These are phyloP conservation scores for Acacia crassicarpa DNA, from an alignment of 306 rosid species.

Conservation along the genomic window DNA sequence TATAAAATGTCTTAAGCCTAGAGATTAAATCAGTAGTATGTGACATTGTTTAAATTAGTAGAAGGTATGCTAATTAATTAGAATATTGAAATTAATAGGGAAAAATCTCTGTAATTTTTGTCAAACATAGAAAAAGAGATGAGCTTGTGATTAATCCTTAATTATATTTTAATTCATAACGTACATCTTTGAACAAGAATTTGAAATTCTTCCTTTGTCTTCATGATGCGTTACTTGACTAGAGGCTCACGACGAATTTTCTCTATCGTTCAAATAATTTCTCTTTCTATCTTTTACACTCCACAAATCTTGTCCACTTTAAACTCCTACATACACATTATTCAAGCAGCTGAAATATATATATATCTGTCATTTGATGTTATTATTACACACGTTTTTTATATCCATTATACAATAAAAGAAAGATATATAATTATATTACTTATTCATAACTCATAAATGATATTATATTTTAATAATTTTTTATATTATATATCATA, in stretches of 20 bases:
- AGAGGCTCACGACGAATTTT: not conserved
- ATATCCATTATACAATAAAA: not conserved
- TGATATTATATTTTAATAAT: not conserved
- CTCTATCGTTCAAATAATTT: constrained; percentile 28
- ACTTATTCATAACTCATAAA: not conserved
- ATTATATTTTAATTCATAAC: not conserved
- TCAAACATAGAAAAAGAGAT: not conserved
- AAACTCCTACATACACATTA: constrained; percentile 5
- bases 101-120: not conserved
- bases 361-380: not conserved
- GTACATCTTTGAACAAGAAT: not conserved
- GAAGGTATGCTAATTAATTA: not conserved
- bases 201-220: not conserved
- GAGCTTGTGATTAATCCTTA: not conserved
- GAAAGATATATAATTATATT: not conserved
- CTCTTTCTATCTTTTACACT: constrained; percentile 11
- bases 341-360: not conserved
- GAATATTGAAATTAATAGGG: not conserved
- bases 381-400: not conserved
- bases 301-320: constrained; percentile 22
- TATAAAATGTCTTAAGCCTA: too few relatives aligned
- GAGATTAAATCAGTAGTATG: too few relatives aligned
- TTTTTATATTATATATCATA: not conserved
- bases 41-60: not conserved
- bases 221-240: constrained; percentile 28